Percentiles rank a stretch among this genome's conserved stretches.
Evolutionary conservation across 2,329 filamentous ascomycete genomes (phyloP).

Genomic region (Venturia carpophila): DNA sequence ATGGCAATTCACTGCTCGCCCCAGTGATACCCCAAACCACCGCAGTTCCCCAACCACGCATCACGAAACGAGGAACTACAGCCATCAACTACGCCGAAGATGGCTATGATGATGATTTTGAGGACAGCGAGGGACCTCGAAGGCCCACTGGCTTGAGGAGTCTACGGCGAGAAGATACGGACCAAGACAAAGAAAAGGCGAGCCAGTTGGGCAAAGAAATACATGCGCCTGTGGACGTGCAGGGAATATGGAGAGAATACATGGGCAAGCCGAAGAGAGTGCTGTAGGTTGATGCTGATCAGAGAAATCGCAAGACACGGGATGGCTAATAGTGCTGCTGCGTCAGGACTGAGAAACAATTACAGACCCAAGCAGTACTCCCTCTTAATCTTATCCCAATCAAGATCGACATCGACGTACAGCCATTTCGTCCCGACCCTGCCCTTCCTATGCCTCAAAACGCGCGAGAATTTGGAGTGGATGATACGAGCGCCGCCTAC

Average conservation of each 20-base stretch:
- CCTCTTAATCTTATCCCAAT: conserved; percentile 91
- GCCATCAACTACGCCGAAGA: conserved; percentile 98
- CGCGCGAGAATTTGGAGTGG: conserved; percentile 49
- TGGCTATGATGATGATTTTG: conserved; percentile 78
- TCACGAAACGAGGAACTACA: conserved; percentile 94
- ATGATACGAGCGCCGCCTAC: conserved; percentile 71
- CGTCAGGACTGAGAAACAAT: conserved; percentile 50
- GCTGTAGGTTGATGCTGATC: conserved; percentile 36
- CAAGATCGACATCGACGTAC: conserved; percentile 88
- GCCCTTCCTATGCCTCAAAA: conserved; percentile 58
- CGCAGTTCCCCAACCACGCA: conserved; percentile 62
- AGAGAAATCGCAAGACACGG: background rate
- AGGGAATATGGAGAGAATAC: conserved; percentile 93
- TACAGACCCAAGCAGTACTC: conserved; percentile 61
- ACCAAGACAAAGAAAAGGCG: conserved; percentile 55
- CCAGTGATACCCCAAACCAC: conserved; percentile 68
- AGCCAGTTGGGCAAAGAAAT: conserved; percentile 83
- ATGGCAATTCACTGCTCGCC: conserved; percentile 84
- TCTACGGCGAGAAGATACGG: conserved; percentile 65
- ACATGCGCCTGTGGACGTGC: conserved; percentile 67
- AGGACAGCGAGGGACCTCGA: conserved; percentile 62
- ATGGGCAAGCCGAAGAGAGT: conserved; percentile 62
- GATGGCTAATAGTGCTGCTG: conserved; percentile 10
- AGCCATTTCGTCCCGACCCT: conserved; percentile 61
- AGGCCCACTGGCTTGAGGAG: conserved; percentile 75